Base-by-base conservation (phyloP, 2,329 filamentous ascomycete genomes). In the Paracoccidioides lutzii region DNA sequence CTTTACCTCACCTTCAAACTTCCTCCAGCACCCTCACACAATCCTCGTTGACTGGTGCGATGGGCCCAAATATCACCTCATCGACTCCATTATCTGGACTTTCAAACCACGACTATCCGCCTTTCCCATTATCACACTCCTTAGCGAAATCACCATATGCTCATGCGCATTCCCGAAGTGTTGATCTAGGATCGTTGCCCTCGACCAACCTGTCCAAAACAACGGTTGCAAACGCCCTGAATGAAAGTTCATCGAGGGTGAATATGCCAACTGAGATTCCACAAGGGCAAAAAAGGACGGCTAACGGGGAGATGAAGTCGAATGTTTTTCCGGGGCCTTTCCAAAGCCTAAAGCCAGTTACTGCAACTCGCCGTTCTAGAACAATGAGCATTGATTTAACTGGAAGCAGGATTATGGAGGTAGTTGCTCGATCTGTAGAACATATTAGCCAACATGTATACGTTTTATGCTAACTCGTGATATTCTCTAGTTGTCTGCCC, bases 361-460 rank as follows among this genome's bases (percentile, higher is more conserved):
- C 28, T 28, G 28, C 57, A 57, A 70, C 68, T 54, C 79, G 78
- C 35, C 86, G 88, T 68, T 85, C 84, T 33, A 80, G 87, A 64
- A 89, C 83, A 59, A 82, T 82, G 49, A 91, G 88, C 67, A 78
- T 82, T 55, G 75, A 87, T 57, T 82, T 82, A 7, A 78, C 80
- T 50, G 78, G 81, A 51, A 87, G 81, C 64, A 84, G 83, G 62
- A 87, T 91, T 62, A 85, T 86, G 69, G 88, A 94, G 78, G 87
- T 93, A 77, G 76, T 61, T 57, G 55, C 58, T 32, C n/a, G 35
- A 30, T 35, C 30, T 54, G 55, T 44, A 46, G 44, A 37, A 41
- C 45, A 15, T 30, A 28, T 7, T 50, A 42, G 54, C 12, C 38
- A 40, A 12, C 46, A 14, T 40, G 51, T 42, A 41, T 62, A 15